Base-by-base conservation (phyloP, 2,329 filamentous ascomycete species). In the Paecilomyces niveus region DNA sequence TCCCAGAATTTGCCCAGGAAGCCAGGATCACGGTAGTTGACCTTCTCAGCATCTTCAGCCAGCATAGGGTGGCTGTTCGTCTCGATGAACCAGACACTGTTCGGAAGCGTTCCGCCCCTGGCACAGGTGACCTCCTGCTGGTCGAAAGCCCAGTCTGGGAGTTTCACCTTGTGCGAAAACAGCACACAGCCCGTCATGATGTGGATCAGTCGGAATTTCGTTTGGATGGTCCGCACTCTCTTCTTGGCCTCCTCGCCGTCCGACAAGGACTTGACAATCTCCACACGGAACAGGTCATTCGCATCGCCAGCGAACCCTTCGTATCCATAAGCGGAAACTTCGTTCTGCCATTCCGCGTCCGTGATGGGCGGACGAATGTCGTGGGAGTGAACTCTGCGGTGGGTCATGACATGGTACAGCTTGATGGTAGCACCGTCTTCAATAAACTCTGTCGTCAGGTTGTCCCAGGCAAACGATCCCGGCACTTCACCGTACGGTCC, bases 111-210 rank as follows among this genome's bases (percentile, higher is more conserved):
- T 66, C 92, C 94, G 54, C 90, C 88, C 66, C 87, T 89, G 7
- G 94, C 94, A 71, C 94, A 99, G 21, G 93, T 97, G n/a, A 99
- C 94, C 76, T 99, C 94, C 74, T 99, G 94, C 75, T 99, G 94
- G 74, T 97, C 94, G 56, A 89, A 99, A 53, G 90, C 94, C 94
- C 94, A 99, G 2, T 96, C 92, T 2, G 94, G 94, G 59, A 99
- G 87, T 80, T 99, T 99, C 72, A 97, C 92, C 80, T 97, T 97
- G 83, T 99, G 94, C 0, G 93, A 97, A 81, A 99, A 99, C 24
- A 99, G 82, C 11, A 88, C 89, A 71, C 94, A 99, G 53, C 93
- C 92, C 62, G 92, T 96, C 94, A 99, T 97, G 72, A 96, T 78
- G 71, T 99, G 94, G 33, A 97, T 84, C 52, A 99, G 88, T 71